Percentiles rank a stretch among this genome's conserved stretches.
These are phyloP conservation scores for Colletotrichum sp. DNA, from an alignment of 2,329 filamentous ascomycete species.

Conservation along the genomic window DNA sequence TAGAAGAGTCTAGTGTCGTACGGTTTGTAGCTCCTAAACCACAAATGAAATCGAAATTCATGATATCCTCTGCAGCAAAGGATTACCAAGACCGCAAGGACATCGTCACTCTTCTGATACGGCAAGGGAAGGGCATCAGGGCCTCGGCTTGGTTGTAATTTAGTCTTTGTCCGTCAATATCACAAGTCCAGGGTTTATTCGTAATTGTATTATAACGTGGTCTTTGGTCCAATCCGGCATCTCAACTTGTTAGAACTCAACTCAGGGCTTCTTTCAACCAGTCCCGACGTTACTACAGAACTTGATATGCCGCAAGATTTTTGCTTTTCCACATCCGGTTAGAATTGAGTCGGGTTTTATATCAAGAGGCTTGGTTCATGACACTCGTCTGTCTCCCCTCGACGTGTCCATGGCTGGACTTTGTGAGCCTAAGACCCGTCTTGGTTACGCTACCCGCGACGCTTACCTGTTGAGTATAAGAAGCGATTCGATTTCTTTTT, in stretches of 20 bases:
- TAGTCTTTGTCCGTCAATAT: fast-evolving
- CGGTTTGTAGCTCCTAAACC: neutral
- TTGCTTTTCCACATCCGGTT: neutral
- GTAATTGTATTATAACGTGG: neutral
- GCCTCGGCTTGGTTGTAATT: fast-evolving
- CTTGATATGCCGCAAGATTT: no score
- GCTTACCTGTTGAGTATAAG: neutral
- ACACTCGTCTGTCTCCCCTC: neutral
- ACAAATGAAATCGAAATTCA: neutral
- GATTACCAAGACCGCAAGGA: neutral
- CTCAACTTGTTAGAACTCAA: neutral
- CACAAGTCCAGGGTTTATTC: neutral
- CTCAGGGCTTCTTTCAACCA: neutral
- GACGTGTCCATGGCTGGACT: no score
- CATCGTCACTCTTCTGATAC: neutral
- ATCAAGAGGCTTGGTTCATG: neutral
- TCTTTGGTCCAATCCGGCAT: neutral
- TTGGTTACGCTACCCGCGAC: neutral
- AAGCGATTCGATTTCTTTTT: neutral
- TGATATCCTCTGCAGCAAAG: neutral
- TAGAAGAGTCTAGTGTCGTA: neutral
- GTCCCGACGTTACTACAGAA: neutral
- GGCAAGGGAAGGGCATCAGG: neutral
- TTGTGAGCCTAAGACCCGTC: neutral
- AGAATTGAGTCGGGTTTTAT: neutral